These are phyloP conservation scores for Moesziomyces antarcticus DNA, from an alignment of 1,284 basidiomycete genomes.

Conservation along the genomic window DNA sequence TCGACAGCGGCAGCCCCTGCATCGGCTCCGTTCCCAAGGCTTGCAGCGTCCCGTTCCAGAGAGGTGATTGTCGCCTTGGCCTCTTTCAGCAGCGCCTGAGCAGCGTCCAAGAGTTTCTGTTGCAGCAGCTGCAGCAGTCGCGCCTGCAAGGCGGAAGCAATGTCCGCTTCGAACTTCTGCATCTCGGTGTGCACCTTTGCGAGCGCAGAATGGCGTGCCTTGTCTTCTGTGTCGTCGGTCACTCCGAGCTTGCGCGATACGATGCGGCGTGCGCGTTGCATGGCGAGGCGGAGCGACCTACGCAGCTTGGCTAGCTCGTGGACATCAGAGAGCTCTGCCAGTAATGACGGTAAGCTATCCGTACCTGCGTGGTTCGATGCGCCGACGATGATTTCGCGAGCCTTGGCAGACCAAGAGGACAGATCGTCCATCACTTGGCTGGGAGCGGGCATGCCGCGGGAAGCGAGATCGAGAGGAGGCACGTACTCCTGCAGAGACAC, in stretches of 20 bases:
- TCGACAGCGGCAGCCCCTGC: not conserved
- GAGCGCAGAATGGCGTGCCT: conserved; percentile 4
- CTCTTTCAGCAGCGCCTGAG: conserved; percentile 12
- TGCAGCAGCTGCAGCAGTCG: conserved; percentile 23
- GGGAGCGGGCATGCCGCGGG: not conserved
- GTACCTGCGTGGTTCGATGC: conserved; percentile 4
- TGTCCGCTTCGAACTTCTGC: conserved; percentile 15
- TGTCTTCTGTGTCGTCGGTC: not conserved
- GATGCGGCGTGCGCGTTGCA: conserved; percentile 25
- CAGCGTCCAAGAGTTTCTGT: conserved; percentile 21
- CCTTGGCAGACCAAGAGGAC: conserved; percentile 28
- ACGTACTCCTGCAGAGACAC: conserved; percentile 21
- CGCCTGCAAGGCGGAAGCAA: conserved; percentile 26
- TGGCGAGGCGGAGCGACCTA: conserved; percentile 17
- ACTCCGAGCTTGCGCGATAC: conserved; percentile 17
- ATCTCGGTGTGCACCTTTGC: conserved; percentile 18
- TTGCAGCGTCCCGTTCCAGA: not conserved
- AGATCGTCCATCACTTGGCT: conserved; percentile 9
- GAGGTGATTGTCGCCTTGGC: conserved; percentile 8
- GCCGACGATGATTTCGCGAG: conserved; percentile 25
- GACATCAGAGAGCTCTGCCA: conserved; percentile 24
- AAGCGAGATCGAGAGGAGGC: conserved; percentile 23
- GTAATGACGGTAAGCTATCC: conserved; percentile 17
- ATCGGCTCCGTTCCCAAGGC: not conserved
- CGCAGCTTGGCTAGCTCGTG: conserved; percentile 21